Evolutionary conservation across 495 filamentous ascomycete genomes (phyloP).

Genomic region (Annulohypoxylon bovei): DNA sequence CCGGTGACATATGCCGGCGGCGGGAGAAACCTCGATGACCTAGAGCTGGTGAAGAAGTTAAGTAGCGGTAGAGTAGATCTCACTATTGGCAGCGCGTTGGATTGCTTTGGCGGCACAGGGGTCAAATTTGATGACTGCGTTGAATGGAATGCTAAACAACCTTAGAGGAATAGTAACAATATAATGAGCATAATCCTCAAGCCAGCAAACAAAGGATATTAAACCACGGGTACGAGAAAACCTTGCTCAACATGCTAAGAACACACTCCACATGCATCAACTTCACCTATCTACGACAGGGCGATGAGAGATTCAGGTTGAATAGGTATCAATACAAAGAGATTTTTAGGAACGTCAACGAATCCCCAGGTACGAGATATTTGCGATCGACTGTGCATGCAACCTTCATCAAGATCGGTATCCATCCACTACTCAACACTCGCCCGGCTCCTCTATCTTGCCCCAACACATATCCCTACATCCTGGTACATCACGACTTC

Average conservation of each 20-base stretch:
- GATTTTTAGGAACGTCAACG: constrained; percentile 23
- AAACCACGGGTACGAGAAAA: background rate
- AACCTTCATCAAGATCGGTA: constrained; percentile 43
- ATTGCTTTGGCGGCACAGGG: constrained; percentile 90
- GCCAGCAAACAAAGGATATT: constrained; percentile 6
- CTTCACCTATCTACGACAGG: background rate
- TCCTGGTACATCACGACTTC: constrained; percentile 44
- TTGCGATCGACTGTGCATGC: constrained; percentile 34
- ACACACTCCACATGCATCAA: constrained; percentile 13
- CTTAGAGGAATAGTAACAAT: background rate
- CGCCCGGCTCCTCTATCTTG: constrained; percentile 23
- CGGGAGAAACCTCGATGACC: constrained; percentile 79
- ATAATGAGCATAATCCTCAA: background rate
- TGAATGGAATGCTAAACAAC: constrained; percentile 74
- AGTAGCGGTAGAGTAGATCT: constrained; percentile 87
- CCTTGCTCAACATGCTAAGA: constrained; percentile 8
- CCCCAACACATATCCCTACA: constrained; percentile 23
- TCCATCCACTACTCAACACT: constrained; percentile 33
- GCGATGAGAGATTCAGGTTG: constrained; percentile 5
- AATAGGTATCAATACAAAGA: constrained; percentile 29
- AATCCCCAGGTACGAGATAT: constrained; percentile 25
- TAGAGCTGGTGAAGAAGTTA: constrained; percentile 79
- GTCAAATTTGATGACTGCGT: constrained; percentile 91
- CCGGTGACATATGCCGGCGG: constrained; percentile 97
- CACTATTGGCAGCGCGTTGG: constrained; percentile 94